phyloP scores from a whole-genome alignment of 768 basidiomycete species.

The Lanmaoa pseudosensibilis region DNA sequence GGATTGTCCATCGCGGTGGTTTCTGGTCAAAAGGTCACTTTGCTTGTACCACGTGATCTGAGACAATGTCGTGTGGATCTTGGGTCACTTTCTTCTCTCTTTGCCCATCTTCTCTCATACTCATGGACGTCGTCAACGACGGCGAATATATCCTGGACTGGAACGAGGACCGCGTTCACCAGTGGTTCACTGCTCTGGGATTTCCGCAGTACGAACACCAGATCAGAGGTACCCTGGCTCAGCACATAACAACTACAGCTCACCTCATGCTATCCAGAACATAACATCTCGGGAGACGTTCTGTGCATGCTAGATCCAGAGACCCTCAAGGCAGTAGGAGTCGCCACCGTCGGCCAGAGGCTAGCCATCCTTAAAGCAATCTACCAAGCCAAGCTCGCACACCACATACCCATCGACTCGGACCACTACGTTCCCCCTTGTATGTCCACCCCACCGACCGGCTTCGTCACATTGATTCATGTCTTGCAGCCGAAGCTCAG shows the following conservation, averaged over 20 bases:
- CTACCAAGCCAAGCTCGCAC: constrained; percentile 83
- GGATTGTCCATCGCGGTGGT: constrained; percentile 62
- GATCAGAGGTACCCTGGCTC: constrained; percentile 59
- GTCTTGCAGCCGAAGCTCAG: constrained; percentile 52
- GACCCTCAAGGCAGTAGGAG: constrained; percentile 80
- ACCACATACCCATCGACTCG: constrained; percentile 79
- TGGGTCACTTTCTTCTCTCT: constrained; percentile 5
- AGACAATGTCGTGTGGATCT: neutral
- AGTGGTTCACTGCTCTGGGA: constrained; percentile 75
- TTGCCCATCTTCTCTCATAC: constrained; percentile 15
- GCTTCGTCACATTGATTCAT: neutral
- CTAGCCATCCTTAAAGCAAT: constrained; percentile 89
- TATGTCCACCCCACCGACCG: constrained; percentile 39
- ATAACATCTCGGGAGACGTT: constrained; percentile 90
- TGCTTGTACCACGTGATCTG: constrained; percentile 19
- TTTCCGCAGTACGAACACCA: constrained; percentile 83
- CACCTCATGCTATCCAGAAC: constrained; percentile 51
- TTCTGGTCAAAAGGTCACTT: neutral
- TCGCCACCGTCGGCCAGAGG: constrained; percentile 89
- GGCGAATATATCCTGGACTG: constrained; percentile 53
- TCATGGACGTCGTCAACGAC: constrained; percentile 31
- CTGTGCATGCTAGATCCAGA: constrained; percentile 84
- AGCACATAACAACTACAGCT: neutral
- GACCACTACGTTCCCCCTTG: constrained; percentile 90
- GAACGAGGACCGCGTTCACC: constrained; percentile 76